Conservation (phyloP, 2,329 filamentous ascomycete species). For the Domatiomyces globalis region DNA sequence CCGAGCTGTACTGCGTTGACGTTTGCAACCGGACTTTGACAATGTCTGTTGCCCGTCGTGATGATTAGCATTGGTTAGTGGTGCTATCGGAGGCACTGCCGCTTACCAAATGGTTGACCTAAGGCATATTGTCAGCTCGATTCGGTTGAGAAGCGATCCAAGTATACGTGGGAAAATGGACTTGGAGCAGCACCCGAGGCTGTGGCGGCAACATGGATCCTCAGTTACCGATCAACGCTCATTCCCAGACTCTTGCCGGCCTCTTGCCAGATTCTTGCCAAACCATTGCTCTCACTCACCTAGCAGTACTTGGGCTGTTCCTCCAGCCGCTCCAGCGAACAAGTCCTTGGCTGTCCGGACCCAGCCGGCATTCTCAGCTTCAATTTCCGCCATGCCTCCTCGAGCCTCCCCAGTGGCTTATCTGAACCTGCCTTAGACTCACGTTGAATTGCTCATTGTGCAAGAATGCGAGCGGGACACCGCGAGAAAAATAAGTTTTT, state of each 20-base stretch:
- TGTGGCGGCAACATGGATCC: too few species aligned
- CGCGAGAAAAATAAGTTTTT: not conserved
- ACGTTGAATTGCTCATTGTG: not conserved
- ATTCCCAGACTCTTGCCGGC: not conserved
- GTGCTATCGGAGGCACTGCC: slow-evolving; percentile 1
- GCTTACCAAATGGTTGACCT: slow-evolving; percentile 54
- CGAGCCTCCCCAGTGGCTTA: not conserved
- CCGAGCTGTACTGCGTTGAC: slow-evolving; percentile 63
- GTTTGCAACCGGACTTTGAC: slow-evolving; percentile 97
- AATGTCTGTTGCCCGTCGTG: slow-evolving; percentile 48
- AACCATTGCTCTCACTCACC: slow-evolving; percentile 44
- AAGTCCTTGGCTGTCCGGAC: slow-evolving; percentile 71
- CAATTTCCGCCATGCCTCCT: slow-evolving; percentile 5
- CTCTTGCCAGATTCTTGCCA: not conserved
- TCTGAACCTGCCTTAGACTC: not conserved
- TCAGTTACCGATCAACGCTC: not conserved
- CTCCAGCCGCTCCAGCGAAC: slow-evolving; percentile 77
- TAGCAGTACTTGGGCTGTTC: slow-evolving; percentile 83
- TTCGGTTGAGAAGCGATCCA: not conserved
- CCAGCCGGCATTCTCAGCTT: slow-evolving; percentile 25
- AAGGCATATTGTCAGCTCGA: slow-evolving; percentile 1
- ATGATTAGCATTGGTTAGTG: slow-evolving; percentile 7
- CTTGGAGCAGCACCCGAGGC: too few species aligned
- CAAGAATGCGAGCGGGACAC: not conserved
- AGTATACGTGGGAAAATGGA: not conserved